A percentile compares a stretch with the other conserved stretches of the same genome.
Evolutionary conservation across 495 filamentous ascomycete species (phyloP).

Genomic region (Darksidea phi): DNA sequence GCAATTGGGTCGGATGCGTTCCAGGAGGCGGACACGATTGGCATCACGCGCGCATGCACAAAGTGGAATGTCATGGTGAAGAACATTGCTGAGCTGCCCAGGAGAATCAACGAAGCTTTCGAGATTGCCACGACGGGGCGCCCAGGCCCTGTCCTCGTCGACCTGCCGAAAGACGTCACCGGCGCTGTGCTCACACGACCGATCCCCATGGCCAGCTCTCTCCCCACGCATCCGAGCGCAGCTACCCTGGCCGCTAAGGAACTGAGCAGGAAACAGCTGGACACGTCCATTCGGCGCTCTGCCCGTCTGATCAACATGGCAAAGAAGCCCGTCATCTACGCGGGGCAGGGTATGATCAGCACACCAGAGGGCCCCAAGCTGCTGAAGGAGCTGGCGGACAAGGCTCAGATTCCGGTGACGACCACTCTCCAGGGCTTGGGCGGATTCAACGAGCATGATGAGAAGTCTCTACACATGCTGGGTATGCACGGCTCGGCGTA

Average conservation of each 20-base stretch:
- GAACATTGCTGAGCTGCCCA: constrained; percentile 72
- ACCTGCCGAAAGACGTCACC: constrained; percentile 77
- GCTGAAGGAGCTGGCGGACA: constrained; percentile 67
- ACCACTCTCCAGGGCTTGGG: constrained; percentile 77
- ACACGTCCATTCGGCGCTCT: constrained; percentile 60
- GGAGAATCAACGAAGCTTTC: constrained; percentile 79
- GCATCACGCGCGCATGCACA: constrained; percentile 74
- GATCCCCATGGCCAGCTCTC: constrained; percentile 63
- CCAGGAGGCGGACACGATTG: constrained; percentile 75
- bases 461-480: constrained; percentile 77
- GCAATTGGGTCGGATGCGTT: constrained; percentile 79
- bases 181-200: constrained; percentile 62
- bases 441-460: constrained; percentile 73
- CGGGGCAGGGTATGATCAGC: constrained; percentile 67
- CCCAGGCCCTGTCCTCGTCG: constrained; percentile 76
- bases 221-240: constrained; percentile 67
- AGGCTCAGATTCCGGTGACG: constrained; percentile 72
- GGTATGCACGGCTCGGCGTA: constrained; percentile 80
- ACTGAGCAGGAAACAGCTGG: constrained; percentile 57
- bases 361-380: constrained; percentile 64
- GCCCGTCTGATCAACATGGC: constrained; percentile 68
- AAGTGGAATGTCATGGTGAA: constrained; percentile 89
- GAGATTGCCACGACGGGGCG: constrained; percentile 76
- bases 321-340: constrained; percentile 76
- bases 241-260: constrained; percentile 66